These are phyloP conservation scores for Tritrichomonas musculus DNA, from an alignment of 208 protist species.

Conservation along the genomic window DNA sequence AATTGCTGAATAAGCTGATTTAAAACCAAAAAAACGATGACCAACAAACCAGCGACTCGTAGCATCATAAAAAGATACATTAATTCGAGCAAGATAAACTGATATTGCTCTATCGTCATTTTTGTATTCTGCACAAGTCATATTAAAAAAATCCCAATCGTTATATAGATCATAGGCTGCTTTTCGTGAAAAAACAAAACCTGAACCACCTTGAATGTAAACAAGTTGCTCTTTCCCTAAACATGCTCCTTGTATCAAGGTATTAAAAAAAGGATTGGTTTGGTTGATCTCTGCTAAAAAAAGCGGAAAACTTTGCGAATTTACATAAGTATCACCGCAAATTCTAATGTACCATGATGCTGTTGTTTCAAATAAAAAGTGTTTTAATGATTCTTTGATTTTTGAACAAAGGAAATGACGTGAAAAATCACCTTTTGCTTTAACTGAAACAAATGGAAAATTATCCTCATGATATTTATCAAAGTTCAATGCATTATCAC, in stretches of 20 bases:
- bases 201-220: neutral
- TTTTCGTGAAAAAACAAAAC: neutral
- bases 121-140: neutral
- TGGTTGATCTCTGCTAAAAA: neutral
- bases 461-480: too few relatives aligned
- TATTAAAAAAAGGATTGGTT: neutral
- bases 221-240: neutral
- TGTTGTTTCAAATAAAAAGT: neutral
- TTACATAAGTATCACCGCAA: neutral
- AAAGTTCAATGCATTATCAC: too few relatives aligned
- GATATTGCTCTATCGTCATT: neutral
- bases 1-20: neutral
- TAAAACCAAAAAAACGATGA: neutral
- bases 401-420: too few relatives aligned
- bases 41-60: neutral
- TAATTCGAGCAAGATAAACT: neutral
- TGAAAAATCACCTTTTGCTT: too few relatives aligned
- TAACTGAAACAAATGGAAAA: too few relatives aligned
- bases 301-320: neutral
- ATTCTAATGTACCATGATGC: neutral
- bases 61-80: neutral
- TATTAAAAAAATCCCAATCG: neutral
- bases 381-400: too few relatives aligned
- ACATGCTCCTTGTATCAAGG: neutral
- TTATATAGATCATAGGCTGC: neutral